A percentile compares a stretch with the other conserved stretches of the same genome.
These are phyloP conservation scores for Butyriboletus loyo DNA, from an alignment of 768 basidiomycete genomes.

Conservation along the genomic window DNA sequence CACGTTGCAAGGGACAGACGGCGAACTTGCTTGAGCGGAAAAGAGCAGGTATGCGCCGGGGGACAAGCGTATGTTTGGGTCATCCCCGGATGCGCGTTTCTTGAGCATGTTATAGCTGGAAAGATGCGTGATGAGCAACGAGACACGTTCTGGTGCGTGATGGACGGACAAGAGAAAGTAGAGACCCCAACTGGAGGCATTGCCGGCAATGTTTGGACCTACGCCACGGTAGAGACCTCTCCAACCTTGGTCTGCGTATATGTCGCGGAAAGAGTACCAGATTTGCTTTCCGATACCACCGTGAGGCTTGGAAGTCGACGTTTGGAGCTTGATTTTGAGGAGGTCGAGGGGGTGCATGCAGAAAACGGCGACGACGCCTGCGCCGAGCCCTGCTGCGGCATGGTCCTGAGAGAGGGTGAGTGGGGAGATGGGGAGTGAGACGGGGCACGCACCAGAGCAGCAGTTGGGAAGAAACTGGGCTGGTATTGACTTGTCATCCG, in stretches of 20 bases:
- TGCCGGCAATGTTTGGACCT: conserved; percentile 87
- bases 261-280: conserved; percentile 68
- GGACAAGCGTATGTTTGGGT: conserved; percentile 64
- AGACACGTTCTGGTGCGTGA: not conserved
- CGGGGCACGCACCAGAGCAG: conserved; percentile 29
- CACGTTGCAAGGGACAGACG: conserved; percentile 16
- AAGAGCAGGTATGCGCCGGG: conserved; percentile 81
- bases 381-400: conserved; percentile 90
- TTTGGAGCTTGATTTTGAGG: conserved; percentile 91
- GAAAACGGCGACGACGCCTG: conserved; percentile 87
- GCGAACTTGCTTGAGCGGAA: conserved; percentile 95
- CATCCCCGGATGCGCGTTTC: conserved; percentile 66
- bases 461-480: conserved; percentile 42
- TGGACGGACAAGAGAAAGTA: conserved; percentile 88
- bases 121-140: conserved; percentile 1
- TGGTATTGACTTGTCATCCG: conserved; percentile 29
- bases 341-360: conserved; percentile 98
- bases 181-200: conserved; percentile 94
- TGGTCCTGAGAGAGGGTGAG: conserved; percentile 66
- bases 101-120: conserved; percentile 92
- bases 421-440: not conserved
- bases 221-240: conserved; percentile 88
- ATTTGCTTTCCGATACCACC: conserved; percentile 71
- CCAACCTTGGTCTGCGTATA: conserved; percentile 74
- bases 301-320: conserved; percentile 62